A percentile compares a stretch with the other conserved stretches of the same genome.
Conservation (phyloP, 2,329 filamentous ascomycete species). For the Diaporthe sp. region DNA sequence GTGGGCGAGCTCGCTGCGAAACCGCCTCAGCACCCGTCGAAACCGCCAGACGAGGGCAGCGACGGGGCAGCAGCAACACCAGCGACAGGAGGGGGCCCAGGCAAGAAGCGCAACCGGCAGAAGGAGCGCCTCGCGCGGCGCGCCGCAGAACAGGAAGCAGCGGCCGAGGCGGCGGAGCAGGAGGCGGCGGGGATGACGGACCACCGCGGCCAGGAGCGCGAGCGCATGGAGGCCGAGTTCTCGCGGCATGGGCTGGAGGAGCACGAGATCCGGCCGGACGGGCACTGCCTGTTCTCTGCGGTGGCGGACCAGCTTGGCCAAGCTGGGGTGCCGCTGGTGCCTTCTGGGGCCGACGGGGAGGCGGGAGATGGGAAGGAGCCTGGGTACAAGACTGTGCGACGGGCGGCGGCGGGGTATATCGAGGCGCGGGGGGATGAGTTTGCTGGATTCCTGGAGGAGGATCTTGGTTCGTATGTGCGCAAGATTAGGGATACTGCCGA, state of each 20-base stretch:
- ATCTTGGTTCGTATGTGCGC: constrained; percentile 77
- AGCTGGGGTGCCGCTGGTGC: constrained; percentile 62
- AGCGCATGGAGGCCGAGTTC: constrained; percentile 79
- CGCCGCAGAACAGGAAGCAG: constrained; percentile 85
- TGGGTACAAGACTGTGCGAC: constrained; percentile 77
- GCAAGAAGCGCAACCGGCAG: constrained; percentile 88
- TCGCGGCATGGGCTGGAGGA: constrained; percentile 75
- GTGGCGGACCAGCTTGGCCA: constrained; percentile 85
- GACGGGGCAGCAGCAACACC: constrained; percentile 42
- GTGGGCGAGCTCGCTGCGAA: constrained; percentile 42
- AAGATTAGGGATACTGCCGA: constrained; percentile 91
- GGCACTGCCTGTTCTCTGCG: constrained; percentile 94
- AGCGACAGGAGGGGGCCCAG: neutral
- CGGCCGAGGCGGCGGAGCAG: constrained; percentile 75
- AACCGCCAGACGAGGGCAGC: constrained; percentile 40
- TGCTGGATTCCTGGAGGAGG: constrained; percentile 87
- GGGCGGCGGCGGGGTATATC: constrained; percentile 84
- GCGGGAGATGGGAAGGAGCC: constrained; percentile 46
- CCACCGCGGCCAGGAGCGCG: constrained; percentile 77
- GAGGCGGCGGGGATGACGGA: constrained; percentile 85
- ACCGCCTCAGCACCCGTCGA: constrained; percentile 40
- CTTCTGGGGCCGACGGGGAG: constrained; percentile 27
- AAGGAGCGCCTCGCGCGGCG: constrained; percentile 92
- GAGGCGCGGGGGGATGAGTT: constrained; percentile 82
- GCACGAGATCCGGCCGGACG: constrained; percentile 87